Conservation (phyloP, 1,284 basidiomycete species). For the Rhodotorula sp. region DNA sequence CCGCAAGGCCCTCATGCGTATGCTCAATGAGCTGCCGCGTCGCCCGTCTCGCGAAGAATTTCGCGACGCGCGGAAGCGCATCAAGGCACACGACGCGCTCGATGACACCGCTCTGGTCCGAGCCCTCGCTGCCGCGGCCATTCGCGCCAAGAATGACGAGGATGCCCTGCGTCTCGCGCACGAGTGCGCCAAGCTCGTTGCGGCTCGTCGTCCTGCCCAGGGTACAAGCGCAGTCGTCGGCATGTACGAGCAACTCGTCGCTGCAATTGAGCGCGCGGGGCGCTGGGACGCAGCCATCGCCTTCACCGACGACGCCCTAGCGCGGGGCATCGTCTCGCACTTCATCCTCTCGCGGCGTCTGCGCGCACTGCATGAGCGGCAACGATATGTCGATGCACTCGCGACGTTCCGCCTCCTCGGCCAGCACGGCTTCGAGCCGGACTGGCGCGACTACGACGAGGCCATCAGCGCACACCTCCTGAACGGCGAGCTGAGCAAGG, state of each 20-base stretch:
- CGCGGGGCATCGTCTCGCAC: constrained; percentile 4
- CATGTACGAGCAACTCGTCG: background rate
- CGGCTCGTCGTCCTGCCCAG: background rate
- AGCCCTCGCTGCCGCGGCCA: constrained; percentile 1
- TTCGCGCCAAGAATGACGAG: background rate
- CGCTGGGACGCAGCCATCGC: constrained; percentile 11
- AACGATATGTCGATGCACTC: constrained; percentile 21
- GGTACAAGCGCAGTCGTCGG: background rate
- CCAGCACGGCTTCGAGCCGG: background rate
- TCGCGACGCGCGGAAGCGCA: background rate
- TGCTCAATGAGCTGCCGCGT: background rate
- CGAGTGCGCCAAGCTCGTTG: background rate
- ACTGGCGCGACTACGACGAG: constrained; percentile 31
- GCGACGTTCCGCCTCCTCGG: constrained; percentile 22
- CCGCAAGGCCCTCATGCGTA: background rate
- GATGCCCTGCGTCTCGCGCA: constrained; percentile 10
- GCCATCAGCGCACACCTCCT: constrained; percentile 34
- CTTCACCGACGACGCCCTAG: constrained; percentile 23
- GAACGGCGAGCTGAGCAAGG: constrained; percentile 26
- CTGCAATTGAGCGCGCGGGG: background rate
- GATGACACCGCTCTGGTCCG: constrained; percentile 8
- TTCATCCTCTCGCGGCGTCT: constrained; percentile 17
- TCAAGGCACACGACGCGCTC: constrained; percentile 1
- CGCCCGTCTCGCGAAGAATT: constrained; percentile 1
- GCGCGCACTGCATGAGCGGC: constrained; percentile 21